phyloP scores from a whole-genome alignment of 2,329 filamentous ascomycete species.

The Pseudocercospora macadamiae region DNA sequence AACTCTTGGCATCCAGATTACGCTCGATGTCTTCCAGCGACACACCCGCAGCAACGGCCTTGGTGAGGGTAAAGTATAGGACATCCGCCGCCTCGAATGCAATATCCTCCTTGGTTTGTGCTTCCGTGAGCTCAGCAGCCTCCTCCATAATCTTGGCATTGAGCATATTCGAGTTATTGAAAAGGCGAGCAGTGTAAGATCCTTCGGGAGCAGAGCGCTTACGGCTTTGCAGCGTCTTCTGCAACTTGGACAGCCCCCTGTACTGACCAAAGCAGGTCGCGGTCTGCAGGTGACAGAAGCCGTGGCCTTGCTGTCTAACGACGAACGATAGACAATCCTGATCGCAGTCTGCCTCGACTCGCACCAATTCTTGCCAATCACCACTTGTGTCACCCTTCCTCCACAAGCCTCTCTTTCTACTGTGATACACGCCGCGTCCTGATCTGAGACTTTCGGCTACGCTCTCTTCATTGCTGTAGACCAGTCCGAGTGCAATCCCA shows the following conservation, averaged over 20 bases:
- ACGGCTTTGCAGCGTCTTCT: conserved; percentile 81
- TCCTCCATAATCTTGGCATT: conserved; percentile 98
- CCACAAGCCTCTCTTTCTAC: conserved; percentile 92
- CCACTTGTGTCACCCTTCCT: conserved; percentile 95
- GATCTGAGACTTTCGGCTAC: conserved; percentile 83
- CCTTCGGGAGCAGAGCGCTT: conserved; percentile 82
- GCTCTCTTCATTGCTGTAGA: conserved; percentile 93
- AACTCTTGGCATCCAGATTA: conserved; percentile 89
- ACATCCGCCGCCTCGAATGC: conserved; percentile 95
- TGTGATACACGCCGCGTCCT: conserved; percentile 87
- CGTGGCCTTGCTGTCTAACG: conserved; percentile 82
- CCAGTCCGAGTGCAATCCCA: conserved; percentile 80
- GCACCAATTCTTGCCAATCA: conserved; percentile 86
- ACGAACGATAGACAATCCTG: conserved; percentile 88
- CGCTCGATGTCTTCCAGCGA: conserved; percentile 85
- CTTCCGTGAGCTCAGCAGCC: conserved; percentile 90
- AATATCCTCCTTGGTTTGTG: conserved; percentile 77
- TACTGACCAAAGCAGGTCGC: conserved; percentile 90
- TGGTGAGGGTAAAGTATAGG: conserved; percentile 92
- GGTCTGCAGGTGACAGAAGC: conserved; percentile 92
- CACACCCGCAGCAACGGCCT: conserved; percentile 82
- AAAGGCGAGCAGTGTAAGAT: conserved; percentile 91
- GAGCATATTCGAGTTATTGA: conserved; percentile 86
- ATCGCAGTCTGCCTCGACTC: conserved; percentile 87
- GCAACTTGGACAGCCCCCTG: conserved; percentile 77